These are phyloP conservation scores for Metarhizium rileyi DNA, from an alignment of 2,329 filamentous ascomycete species.

Conservation along the genomic window DNA sequence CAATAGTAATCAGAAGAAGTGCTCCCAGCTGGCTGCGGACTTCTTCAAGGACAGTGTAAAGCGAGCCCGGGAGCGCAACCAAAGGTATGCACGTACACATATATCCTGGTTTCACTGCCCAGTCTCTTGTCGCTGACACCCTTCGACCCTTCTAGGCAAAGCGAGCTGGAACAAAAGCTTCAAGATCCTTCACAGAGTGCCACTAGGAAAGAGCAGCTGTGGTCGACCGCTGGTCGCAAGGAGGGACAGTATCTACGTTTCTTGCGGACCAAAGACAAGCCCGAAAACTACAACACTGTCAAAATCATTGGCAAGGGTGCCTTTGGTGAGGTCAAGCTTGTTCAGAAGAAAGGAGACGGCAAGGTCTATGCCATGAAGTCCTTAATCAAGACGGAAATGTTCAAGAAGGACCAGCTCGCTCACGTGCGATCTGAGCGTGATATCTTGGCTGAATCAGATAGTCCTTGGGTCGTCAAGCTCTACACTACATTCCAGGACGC, in stretches of 20 bases:
- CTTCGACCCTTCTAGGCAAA: constrained; percentile 63
- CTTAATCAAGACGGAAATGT: constrained; percentile 98
- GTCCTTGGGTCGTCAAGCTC: constrained; percentile 97
- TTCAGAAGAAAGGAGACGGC: constrained; percentile 90
- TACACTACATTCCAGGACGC: constrained; percentile 96
- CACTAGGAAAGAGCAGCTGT: constrained; percentile 72
- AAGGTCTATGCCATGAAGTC: constrained; percentile 99
- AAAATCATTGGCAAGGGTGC: constrained; percentile 99
- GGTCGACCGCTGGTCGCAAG: constrained; percentile 73
- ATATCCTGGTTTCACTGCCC: neutral
- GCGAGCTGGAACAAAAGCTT: constrained; percentile 81
- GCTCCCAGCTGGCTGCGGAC: constrained; percentile 63
- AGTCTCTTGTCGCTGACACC: neutral
- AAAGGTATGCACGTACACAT: constrained; percentile 49
- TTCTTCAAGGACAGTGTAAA: constrained; percentile 99
- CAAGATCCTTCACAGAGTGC: constrained; percentile 66
- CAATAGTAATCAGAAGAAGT: constrained; percentile 63
- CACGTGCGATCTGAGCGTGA: constrained; percentile 97
- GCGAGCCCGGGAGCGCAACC: constrained; percentile 86
- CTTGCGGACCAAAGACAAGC: constrained; percentile 83
- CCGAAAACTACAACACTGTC: constrained; percentile 89
- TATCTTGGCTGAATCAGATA: constrained; percentile 97
- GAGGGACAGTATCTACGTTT: constrained; percentile 92
- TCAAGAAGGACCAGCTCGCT: constrained; percentile 96
- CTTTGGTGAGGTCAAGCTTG: constrained; percentile 95